Percentiles rank a stretch among this genome's conserved stretches.
These are phyloP conservation scores for Atractiella rhizophila DNA, from an alignment of 768 basidiomycete species.

Conservation along the genomic window DNA sequence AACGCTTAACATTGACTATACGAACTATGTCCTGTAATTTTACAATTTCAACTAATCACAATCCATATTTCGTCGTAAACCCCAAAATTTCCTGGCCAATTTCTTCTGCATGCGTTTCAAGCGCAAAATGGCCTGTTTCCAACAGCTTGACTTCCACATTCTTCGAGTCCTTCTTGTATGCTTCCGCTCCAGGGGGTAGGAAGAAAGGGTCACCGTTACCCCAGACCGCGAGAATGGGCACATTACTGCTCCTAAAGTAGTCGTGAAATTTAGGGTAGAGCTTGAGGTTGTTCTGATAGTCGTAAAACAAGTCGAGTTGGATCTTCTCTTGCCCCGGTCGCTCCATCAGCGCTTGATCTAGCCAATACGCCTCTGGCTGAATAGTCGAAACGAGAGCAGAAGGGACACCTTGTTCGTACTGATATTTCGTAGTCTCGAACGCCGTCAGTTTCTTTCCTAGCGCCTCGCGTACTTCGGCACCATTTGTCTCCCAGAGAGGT, in stretches of 20 bases:
- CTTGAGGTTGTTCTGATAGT: conserved; percentile 26
- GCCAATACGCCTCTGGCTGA: conserved; percentile 22
- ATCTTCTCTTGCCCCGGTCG: conserved; percentile 25
- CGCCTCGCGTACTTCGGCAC: conserved; percentile 17
- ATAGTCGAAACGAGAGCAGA: conserved; percentile 14
- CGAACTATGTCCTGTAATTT: no score
- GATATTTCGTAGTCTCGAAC: conserved; percentile 22
- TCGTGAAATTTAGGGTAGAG: conserved; percentile 28
- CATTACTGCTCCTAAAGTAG: conserved; percentile 24
- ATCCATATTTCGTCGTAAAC: conserved; percentile 18
- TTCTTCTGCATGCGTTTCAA: conserved; percentile 26
- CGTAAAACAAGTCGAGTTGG: conserved; percentile 26
- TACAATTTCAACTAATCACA: neutral
- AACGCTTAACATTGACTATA: no score
- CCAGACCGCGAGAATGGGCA: conserved; percentile 29
- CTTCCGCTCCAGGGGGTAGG: conserved; percentile 26
- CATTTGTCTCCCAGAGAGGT: conserved; percentile 21
- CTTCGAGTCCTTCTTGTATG: conserved; percentile 24
- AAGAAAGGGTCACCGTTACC: conserved; percentile 29
- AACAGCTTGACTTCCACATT: conserved; percentile 25
- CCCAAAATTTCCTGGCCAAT: conserved; percentile 19
- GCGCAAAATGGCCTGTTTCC: conserved; percentile 29
- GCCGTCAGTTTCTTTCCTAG: conserved; percentile 16
- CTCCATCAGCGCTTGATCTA: conserved; percentile 26
- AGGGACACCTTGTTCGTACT: conserved; percentile 25